Percentiles rank a stretch among this genome's conserved stretches.
Conservation (phyloP, 31 red algal species). For the Asparagopsis taxiformis region DNA sequence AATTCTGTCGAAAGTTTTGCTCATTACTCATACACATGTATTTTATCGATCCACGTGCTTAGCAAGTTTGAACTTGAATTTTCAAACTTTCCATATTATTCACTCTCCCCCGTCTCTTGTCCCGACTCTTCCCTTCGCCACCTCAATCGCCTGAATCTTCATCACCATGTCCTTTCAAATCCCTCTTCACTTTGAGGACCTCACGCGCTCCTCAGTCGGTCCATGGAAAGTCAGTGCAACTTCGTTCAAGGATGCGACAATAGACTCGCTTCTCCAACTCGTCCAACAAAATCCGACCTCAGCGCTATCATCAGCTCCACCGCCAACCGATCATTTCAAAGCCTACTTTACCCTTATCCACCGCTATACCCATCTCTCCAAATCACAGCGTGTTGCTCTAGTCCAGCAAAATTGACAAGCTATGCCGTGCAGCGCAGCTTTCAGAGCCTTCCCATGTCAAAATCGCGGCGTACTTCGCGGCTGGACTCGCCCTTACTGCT, state of each 20-base stretch:
- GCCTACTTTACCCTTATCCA: conserved; percentile 38
- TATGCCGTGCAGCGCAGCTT: conserved; percentile 8
- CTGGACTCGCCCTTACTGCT: conserved; percentile 31
- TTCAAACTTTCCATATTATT: conserved; percentile 33
- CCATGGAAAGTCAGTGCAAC: conserved; percentile 39
- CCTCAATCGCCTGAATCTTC: background rate
- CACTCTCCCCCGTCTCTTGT: conserved; percentile 1
- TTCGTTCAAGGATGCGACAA: background rate
- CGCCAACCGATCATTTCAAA: conserved; percentile 31
- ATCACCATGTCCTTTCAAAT: conserved; percentile 53
- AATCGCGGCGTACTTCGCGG: conserved; percentile 32
- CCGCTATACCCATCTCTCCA: conserved; percentile 33
- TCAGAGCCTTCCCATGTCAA: conserved; percentile 27
- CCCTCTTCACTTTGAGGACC: conserved; percentile 63
- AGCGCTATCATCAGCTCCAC: conserved; percentile 14
- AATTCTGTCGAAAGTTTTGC: no score
- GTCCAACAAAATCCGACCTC: conserved; percentile 2
- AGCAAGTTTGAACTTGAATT: conserved; percentile 11
- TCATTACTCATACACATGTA: no score
- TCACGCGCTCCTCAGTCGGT: conserved; percentile 17
- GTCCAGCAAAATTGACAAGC: conserved; percentile 22
- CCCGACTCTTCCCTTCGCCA: background rate
- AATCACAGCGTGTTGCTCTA: conserved; percentile 17
- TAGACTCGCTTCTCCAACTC: background rate
- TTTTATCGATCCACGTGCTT: no score